Conservation (phyloP, 1,284 basidiomycete genomes). For the Anthracocystis walkeri region DNA sequence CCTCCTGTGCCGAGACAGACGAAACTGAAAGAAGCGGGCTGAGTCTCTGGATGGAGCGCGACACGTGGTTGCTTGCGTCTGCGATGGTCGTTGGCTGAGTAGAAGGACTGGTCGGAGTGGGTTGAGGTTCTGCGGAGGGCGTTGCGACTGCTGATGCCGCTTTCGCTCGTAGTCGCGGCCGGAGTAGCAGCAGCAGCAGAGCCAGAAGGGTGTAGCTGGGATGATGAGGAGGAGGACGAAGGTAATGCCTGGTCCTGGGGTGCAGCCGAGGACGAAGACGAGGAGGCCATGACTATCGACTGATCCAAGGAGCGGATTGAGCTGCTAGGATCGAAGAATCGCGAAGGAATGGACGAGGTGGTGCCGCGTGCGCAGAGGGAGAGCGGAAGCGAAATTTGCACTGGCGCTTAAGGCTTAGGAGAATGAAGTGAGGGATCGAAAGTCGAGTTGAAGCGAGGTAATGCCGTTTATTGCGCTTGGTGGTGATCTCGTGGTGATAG, state of each 20-base stretch:
- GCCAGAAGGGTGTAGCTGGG: not conserved
- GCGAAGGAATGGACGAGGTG: not conserved
- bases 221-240: constrained; percentile 12
- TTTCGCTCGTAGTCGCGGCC: not conserved
- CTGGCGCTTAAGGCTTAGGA: too few species aligned
- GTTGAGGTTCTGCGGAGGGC: constrained; percentile 22
- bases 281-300: constrained; percentile 1
- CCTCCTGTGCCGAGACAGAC: constrained; percentile 71
- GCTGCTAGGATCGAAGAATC: not conserved
- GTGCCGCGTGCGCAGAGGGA: too few species aligned
- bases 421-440: too few species aligned
- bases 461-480: too few species aligned
- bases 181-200: not conserved
- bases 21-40: constrained; percentile 58
- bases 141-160: constrained; percentile 16
- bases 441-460: too few species aligned
- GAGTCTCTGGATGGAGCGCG: constrained; percentile 39
- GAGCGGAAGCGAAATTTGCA: too few species aligned
- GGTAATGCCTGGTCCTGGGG: not conserved
- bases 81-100: constrained; percentile 42
- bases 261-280: constrained; percentile 1
- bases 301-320: not conserved
- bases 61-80: constrained; percentile 46
- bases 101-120: constrained; percentile 44
- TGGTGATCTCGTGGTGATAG: too few species aligned